Base-by-base conservation (phyloP, 1,284 basidiomycete genomes). In the Boletellus deceptivus region DNA sequence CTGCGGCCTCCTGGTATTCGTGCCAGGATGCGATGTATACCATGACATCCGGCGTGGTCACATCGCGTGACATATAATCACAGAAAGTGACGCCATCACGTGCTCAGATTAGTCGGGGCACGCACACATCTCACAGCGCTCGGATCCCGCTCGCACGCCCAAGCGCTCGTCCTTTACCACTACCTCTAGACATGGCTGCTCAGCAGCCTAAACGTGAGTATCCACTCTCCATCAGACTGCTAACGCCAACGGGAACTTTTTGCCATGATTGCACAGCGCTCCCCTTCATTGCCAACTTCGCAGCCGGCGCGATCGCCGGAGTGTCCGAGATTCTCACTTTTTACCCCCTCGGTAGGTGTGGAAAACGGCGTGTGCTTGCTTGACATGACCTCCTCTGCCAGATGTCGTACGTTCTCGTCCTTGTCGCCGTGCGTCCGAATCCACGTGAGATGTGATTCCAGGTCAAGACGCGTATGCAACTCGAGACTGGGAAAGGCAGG, bases 391-490 rank as follows among this genome's bases (percentile, higher is more conserved):
- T 11, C 8, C 16, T 42, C 22, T 38, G 18, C 41, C 41, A 82
- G 80, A 82, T 80, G 80, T 82, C 53, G 80, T 82, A 70, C 55
- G 80, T 72, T 17, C 36, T 44, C 22, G 20, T 42, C 18, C 29
- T 20, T 22, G 13, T 22, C 48, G 25, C 18, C 35, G 5, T 49
- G 51, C 54, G 3, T 59, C 38, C 52, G 54, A 51, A 41, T 59
- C 56, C 43, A 46, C 54, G 62, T 42, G 38, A 45, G 42, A 27
- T 46, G 52, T 56, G 35, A 51, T 48, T 41, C 22, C 64, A 89
- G 85, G 90, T 98, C 70, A 99, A 99, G 77, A 99, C 96, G 11
- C 90, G 96, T 31, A 95, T 98, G 86, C 97, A 99, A 70, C 78
- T 99, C 24, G 90, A 93, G 69, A 89, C 86, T 6, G 89, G 89